Evolutionary conservation across 805 yeast species (phyloP).

Genomic region (Kodamaea leandrae): DNA sequence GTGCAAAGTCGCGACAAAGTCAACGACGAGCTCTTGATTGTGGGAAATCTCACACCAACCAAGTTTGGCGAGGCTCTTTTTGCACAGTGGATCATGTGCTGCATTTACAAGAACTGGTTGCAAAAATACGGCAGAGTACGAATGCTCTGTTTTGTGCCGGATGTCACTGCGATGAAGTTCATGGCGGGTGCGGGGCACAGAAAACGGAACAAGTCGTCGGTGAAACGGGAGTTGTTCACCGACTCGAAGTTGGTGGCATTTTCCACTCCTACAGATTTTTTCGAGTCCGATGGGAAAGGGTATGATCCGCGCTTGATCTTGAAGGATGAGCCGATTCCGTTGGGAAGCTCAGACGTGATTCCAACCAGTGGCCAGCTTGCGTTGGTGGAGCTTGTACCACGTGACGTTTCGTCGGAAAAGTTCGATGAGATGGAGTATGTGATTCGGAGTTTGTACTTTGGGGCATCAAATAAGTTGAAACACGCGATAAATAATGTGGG

Average conservation of each 20-base stretch:
- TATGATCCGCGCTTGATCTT: constrained; percentile 37
- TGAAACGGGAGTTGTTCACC: constrained; percentile 63
- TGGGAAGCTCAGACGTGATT: constrained; percentile 26
- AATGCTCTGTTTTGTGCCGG: constrained; percentile 67
- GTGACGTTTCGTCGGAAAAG: constrained; percentile 34
- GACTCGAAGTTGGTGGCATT: constrained; percentile 57
- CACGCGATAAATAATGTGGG: constrained; percentile 59
- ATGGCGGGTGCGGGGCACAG: constrained; percentile 52
- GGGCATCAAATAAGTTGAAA: constrained; percentile 40
- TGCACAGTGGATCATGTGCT: constrained; percentile 72
- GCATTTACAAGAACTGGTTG: constrained; percentile 70
- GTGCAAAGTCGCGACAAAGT: constrained; percentile 34
- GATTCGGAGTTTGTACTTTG: constrained; percentile 29
- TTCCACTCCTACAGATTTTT: constrained; percentile 22
- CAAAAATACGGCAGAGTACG: constrained; percentile 68
- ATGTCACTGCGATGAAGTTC: constrained; percentile 54
- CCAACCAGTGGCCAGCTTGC: constrained; percentile 43
- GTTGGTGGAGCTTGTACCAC: constrained; percentile 54
- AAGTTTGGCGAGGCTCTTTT: constrained; percentile 63
- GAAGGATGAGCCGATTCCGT: constrained; percentile 36
- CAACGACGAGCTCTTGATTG: constrained; percentile 53
- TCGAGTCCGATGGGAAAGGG: constrained; percentile 26
- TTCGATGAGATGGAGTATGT: constrained; percentile 66
- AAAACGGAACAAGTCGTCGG: constrained; percentile 59
- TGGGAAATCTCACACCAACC: constrained; percentile 55